Percentiles rank a stretch among this genome's conserved stretches.
Evolutionary conservation across 192 early-diverging fungal genomes (phyloP).

Genomic region (Mortierella antarctica): DNA sequence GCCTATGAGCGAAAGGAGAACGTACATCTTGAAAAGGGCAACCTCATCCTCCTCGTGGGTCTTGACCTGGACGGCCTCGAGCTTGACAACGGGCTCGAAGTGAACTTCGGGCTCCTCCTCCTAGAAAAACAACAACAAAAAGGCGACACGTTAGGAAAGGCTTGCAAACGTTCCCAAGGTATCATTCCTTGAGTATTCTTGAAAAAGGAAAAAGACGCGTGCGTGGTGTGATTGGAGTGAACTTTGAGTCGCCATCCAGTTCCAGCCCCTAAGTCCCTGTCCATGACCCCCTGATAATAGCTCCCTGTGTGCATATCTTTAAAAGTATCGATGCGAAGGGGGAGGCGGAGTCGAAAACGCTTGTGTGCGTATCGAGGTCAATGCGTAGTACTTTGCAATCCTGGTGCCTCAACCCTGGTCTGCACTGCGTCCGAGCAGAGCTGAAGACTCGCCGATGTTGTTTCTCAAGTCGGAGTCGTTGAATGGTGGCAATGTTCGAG

Average conservation of each 20-base stretch:
- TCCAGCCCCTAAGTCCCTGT: no score
- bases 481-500: no score
- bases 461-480: no score
- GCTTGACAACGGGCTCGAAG: constrained; percentile 96
- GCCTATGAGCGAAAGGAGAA: background rate
- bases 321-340: background rate
- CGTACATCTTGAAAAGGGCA: constrained; percentile 88
- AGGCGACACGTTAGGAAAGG: background rate
- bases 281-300: no score
- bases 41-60: constrained; percentile 97
- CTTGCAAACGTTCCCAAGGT: background rate
- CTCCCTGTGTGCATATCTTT: no score
- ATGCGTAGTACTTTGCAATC: no score
- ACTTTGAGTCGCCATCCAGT: no score
- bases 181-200: background rate
- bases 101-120: constrained; percentile 92
- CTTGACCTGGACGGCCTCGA: constrained; percentile 93
- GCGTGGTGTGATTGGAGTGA: no score
- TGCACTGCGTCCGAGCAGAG: no score
- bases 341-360: background rate
- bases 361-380: background rate
- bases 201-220: background rate
- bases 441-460: no score
- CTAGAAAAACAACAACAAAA: constrained; percentile 7
- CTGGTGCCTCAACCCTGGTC: no score